phyloP scores from a whole-genome alignment of 2,329 filamentous ascomycete genomes.

The Alternaria postmessia region DNA sequence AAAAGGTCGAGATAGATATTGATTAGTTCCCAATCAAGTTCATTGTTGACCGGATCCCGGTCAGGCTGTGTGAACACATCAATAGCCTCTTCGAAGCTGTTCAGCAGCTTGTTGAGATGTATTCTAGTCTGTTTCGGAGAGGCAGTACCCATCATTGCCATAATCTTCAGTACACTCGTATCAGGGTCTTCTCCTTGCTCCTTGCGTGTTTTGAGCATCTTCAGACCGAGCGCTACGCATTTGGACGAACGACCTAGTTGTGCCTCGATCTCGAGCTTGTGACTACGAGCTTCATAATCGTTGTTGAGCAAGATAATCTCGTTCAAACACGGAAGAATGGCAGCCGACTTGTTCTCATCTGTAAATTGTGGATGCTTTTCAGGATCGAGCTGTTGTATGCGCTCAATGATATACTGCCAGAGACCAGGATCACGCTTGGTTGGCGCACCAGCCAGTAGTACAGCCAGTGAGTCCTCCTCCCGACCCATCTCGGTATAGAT shows the following conservation, averaged over 20 bases:
- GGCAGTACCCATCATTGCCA: conserved; percentile 66
- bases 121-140: conserved; percentile 57
- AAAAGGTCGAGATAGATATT: conserved; percentile 87
- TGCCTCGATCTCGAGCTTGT: conserved; percentile 64
- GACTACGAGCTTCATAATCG: conserved; percentile 62
- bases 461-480: conserved; percentile 63
- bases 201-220: conserved; percentile 62
- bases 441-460: conserved; percentile 66
- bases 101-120: conserved; percentile 56
- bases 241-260: conserved; percentile 51
- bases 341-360: conserved; percentile 36
- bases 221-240: conserved; percentile 55
- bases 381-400: conserved; percentile 58
- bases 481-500: conserved; percentile 65
- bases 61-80: conserved; percentile 54
- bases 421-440: conserved; percentile 64
- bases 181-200: conserved; percentile 53
- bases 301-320: conserved; percentile 63
- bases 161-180: conserved; percentile 61
- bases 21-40: conserved; percentile 79
- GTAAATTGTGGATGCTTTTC: conserved; percentile 40
- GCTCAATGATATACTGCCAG: conserved; percentile 66
- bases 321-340: conserved; percentile 43
- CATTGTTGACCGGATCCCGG: conserved; percentile 54
- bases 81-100: conserved; percentile 63